Evolutionary conservation across 1,284 basidiomycete species (phyloP), one percentile per base, ranked within the genome.

Genomic region (Kalmanozyma brasiliensis): DNA sequence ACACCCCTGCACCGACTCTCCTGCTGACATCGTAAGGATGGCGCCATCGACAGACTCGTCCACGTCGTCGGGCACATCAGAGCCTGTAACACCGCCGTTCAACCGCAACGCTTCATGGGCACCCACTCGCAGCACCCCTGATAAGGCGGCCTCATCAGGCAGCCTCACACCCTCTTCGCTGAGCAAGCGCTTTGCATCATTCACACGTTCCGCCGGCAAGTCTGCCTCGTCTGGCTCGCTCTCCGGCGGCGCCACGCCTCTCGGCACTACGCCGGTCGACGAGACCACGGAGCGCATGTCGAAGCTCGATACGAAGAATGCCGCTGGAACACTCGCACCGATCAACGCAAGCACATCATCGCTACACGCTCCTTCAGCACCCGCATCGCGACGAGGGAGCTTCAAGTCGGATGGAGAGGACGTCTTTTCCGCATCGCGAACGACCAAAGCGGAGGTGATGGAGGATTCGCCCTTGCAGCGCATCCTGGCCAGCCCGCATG

Each of bases 141-240:
- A 59, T 26, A 60, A 59, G 32, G 37, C 49, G 16, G 8, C 44
- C 37, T 16, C 36, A 13, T 17, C 24, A 23, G 42, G 35, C 14
- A 24, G 23, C 30, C 44, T 43, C 13, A 41, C 60, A 4, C 51
- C 53, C 8, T 17, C 37, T 2, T 62, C 66, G 5, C 45, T 69
- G 13, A 49, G 51, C 17, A 45, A 63, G 32, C 36, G 60, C 14
- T 60, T 64, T 29, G 55, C 60, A 6, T 69, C 66, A 2, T 57
- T 64, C 41, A 64, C 66, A 14, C 55, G 60, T n/a, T 69, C 66
- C 2, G 36, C 52, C 3, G 60, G 60, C 41, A 60, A 64, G 22
- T 32, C 45, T n/a, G 37, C 56, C 0, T 41, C 58, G 0, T 41
- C 58, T 8, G 49, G 24, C 11, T 11, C 34, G 10, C 41, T 57